These are phyloP conservation scores for Quercus phellos DNA, from an alignment of 331 rosid genomes.

Conservation along the genomic window DNA sequence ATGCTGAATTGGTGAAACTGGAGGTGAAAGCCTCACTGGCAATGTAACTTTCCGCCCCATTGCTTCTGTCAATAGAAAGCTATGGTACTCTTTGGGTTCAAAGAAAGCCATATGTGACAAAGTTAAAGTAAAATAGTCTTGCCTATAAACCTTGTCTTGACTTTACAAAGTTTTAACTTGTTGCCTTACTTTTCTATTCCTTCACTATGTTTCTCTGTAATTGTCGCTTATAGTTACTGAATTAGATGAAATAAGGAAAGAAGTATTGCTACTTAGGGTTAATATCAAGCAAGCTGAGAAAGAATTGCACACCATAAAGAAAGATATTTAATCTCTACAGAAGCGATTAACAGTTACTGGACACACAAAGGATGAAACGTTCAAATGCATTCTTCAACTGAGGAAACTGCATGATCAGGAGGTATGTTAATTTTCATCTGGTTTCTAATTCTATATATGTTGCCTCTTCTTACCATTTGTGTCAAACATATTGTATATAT, in stretches of 20 bases:
- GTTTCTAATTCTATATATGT: neutral
- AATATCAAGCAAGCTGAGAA: neutral
- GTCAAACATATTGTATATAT: too few relatives aligned
- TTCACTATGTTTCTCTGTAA: neutral
- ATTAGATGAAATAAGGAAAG: slow-evolving; percentile 5
- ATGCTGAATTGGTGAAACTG: too few relatives aligned
- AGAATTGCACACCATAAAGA: slow-evolving; percentile 11
- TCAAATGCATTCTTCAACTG: slow-evolving; percentile 16
- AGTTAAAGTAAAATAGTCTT: slow-evolving; percentile 17
- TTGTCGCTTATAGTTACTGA: slow-evolving; percentile 16
- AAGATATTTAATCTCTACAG: slow-evolving; percentile 2
- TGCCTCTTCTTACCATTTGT: too few relatives aligned
- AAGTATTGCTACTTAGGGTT: neutral
- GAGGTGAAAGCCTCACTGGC: too few relatives aligned
- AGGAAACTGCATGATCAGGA: slow-evolving; percentile 4
- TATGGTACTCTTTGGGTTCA: slow-evolving; percentile 8
- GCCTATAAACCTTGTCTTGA: neutral
- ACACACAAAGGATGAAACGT: slow-evolving; percentile 24
- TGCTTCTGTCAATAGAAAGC: slow-evolving; percentile 16
- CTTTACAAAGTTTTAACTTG: neutral
- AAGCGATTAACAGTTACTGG: slow-evolving; percentile 1
- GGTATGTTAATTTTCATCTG: neutral
- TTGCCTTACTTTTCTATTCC: neutral
- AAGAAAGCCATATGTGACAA: slow-evolving; percentile 23
- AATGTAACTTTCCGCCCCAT: neutral